Base-by-base conservation (phyloP, 1,139 yeast species). In the Waltiozyma sp. region DNA sequence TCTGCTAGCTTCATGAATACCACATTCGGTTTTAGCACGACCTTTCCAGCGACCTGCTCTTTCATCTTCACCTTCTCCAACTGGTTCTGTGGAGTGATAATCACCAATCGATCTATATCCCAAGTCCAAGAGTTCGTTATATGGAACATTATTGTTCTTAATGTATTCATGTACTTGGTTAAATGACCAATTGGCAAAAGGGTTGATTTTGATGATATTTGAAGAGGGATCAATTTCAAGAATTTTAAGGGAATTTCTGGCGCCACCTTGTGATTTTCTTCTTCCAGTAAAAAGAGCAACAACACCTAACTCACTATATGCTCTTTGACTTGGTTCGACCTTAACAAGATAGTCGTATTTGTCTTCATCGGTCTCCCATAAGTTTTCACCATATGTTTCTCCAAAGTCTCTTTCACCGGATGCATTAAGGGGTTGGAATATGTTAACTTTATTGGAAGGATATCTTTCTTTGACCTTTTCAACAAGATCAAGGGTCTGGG, bases 41-140 rank as follows among this genome's bases (percentile, higher is more conserved):
- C 96, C 96, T 68, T 84, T 83, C 98, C 98, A 91, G 55, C 98
- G 75, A 1, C 98, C 98, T 28, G 94, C 78, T 52, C 98, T 75
- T 60, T 91, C 98, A 59, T 89, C 96, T 58, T 87, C 96, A 5
- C 93, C 95, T 40, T 84, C 96, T 11, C 69, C 75, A 11, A 87
- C 95, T 1, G 97, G 96, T 37, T 66, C 77, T 0, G 98, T 91
- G 1, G 95, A 85, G 62, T 91, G 98, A 77, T 91, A 91, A 63
- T 91, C 98, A 1, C 98, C 98, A 19, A 91, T 75, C 0, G 95
- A 84, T 55, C 88, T 80, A 63, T 89, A 91, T 0, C 97, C 97
- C 46, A 78, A 68, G 60, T 88, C 93, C 41, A 91, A 67, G 39
- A 91, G 68, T 47, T 75, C 87, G 58, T 91, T 91, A 64, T 84